These are phyloP conservation scores for Ministeria vibrans DNA, from an alignment of 78 protist species.

Conservation along the genomic window DNA sequence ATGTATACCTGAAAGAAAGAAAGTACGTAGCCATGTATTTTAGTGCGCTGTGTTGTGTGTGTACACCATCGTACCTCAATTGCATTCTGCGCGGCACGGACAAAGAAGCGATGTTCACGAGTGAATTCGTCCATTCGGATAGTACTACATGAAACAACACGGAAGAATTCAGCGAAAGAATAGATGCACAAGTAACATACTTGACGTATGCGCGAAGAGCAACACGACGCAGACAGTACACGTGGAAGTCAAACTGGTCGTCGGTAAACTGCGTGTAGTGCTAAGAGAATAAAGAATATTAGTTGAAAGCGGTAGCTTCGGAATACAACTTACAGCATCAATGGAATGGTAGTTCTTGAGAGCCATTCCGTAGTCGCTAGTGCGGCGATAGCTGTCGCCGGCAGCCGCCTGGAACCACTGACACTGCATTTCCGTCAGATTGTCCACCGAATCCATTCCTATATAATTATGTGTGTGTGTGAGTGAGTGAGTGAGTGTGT, in stretches of 20 bases:
- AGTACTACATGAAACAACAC: not conserved
- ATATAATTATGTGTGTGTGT: not conserved
- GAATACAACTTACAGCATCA: conserved; percentile 41
- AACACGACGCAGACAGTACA: conserved; percentile 77
- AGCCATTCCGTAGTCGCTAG: conserved; percentile 26
- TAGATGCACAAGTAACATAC: not conserved
- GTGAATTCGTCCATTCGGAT: conserved; percentile 24
- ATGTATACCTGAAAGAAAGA: not conserved
- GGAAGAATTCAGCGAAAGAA: not conserved
- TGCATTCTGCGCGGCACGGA: not conserved
- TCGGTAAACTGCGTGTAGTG: conserved; percentile 74
- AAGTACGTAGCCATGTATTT: not conserved
- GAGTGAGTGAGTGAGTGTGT: not conserved
- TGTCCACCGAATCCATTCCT: conserved; percentile 5
- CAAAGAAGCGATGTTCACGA: conserved; percentile 6
- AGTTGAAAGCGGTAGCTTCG: not conserved
- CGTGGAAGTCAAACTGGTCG: conserved; percentile 94
- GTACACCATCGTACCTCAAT: not conserved
- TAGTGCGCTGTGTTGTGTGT: not conserved
- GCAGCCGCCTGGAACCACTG: conserved; percentile 68
- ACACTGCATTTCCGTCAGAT: conserved; percentile 69
- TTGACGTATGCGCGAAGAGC: conserved; percentile 76
- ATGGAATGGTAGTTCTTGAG: conserved; percentile 55
- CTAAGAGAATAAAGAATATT: not conserved
- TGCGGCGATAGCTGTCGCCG: conserved; percentile 10